These are phyloP conservation scores for Tuber melanosporum DNA, from an alignment of 495 filamentous ascomycete genomes.

Conservation along the genomic window DNA sequence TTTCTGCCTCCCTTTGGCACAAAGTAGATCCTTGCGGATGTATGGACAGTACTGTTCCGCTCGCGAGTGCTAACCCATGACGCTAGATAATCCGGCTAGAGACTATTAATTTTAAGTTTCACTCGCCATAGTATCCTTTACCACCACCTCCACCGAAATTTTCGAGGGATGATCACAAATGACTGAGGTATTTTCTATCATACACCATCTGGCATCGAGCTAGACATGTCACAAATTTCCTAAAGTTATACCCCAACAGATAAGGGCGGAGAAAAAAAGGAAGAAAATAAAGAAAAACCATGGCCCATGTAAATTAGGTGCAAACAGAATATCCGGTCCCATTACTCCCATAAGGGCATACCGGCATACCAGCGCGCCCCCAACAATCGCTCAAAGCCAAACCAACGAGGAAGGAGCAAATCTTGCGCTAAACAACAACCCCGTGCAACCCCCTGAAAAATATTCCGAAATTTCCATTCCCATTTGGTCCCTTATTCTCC, in stretches of 20 bases:
- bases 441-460: slow-evolving; percentile 49
- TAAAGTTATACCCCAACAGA: neutral
- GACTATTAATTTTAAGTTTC: neutral
- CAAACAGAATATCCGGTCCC: neutral
- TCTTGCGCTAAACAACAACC: slow-evolving; percentile 41
- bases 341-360: neutral
- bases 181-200: neutral
- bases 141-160: neutral
- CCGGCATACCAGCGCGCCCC: neutral
- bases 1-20: neutral
- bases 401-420: neutral
- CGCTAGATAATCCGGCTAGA: neutral
- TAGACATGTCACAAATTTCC: neutral
- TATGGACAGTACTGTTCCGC: no score
- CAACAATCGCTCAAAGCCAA: neutral
- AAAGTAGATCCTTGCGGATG: neutral
- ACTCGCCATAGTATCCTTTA: neutral
- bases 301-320: neutral
- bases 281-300: neutral
- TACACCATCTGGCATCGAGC: neutral
- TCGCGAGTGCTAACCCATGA: neutral
- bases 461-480: slow-evolving; percentile 48
- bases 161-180: neutral
- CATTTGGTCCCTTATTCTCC: slow-evolving; percentile 18
- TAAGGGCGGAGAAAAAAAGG: neutral